A percentile compares a stretch with the other conserved stretches of the same genome.
phyloP scores from a whole-genome alignment of 1,139 yeast genomes.

The Martiniozyma asiatica region DNA sequence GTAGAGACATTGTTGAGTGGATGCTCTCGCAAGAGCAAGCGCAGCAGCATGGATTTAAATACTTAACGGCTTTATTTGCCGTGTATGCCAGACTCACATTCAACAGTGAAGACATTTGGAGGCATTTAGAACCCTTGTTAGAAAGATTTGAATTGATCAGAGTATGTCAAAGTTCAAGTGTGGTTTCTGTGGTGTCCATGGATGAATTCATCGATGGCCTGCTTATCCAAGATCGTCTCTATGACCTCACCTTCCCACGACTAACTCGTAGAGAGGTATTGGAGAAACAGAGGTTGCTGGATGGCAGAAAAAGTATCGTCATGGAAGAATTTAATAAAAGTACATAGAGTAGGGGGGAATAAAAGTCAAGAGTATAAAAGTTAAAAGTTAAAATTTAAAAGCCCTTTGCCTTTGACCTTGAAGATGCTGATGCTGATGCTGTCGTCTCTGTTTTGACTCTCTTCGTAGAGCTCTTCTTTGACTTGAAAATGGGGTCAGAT shows the following conservation, averaged over 20 bases:
- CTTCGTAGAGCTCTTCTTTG: constrained; percentile 20
- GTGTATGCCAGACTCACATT: constrained; percentile 43
- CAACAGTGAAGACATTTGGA: constrained; percentile 33
- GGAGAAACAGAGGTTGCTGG: constrained; percentile 30
- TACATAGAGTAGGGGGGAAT: constrained; percentile 8
- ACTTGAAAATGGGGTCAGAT: constrained; percentile 43
- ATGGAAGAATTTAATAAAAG: constrained; percentile 17
- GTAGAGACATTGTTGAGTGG: constrained; percentile 36
- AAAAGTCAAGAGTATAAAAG: constrained; percentile 8
- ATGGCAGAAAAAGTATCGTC: constrained; percentile 27
- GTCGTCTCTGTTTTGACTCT: constrained; percentile 3
- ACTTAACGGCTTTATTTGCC: constrained; percentile 49
- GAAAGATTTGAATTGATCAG: constrained; percentile 45
- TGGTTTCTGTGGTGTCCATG: constrained; percentile 24
- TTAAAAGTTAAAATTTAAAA: constrained; percentile 3
- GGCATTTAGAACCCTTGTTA: constrained; percentile 37
- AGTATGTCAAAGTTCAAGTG: constrained; percentile 18
- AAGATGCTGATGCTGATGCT: constrained; percentile 4
- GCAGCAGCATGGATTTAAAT: constrained; percentile 54
- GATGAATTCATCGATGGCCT: constrained; percentile 53
- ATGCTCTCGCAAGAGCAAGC: constrained; percentile 34
- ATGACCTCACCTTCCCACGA: constrained; percentile 53
- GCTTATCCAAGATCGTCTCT: constrained; percentile 36
- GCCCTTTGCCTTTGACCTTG: constrained; percentile 8
- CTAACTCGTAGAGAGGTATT: constrained; percentile 29